These are phyloP conservation scores for Calonectria hongkongensis DNA, from an alignment of 2,329 filamentous ascomycete species.

Conservation along the genomic window DNA sequence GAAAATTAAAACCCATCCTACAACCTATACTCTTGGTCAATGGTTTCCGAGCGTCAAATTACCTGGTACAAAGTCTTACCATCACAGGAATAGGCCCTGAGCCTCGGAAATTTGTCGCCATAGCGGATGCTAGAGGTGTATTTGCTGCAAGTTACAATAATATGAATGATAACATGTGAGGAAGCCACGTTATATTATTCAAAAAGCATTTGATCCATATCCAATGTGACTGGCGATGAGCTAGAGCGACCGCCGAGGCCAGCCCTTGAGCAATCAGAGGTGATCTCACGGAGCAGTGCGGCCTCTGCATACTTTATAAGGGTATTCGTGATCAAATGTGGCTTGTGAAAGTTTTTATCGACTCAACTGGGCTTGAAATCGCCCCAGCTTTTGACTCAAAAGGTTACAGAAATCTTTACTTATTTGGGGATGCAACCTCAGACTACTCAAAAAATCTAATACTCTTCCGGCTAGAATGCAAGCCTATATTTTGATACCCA, in stretches of 20 bases:
- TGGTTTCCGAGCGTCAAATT: too few relatives aligned
- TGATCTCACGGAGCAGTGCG: background rate
- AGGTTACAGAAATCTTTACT: background rate
- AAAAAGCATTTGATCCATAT: background rate
- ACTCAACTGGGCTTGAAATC: background rate
- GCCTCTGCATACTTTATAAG: background rate
- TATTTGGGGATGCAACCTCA: background rate
- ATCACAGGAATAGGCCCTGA: conserved; percentile 16
- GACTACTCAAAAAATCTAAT: too few relatives aligned
- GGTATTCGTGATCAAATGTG: background rate
- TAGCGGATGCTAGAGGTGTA: too few relatives aligned
- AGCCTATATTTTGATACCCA: too few relatives aligned
- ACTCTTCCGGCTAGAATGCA: background rate
- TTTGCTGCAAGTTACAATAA: background rate
- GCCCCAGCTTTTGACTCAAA: background rate
- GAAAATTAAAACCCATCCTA: conserved; percentile 1
- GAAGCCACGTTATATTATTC: too few relatives aligned
- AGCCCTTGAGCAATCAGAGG: too few relatives aligned
- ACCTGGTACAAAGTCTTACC: background rate
- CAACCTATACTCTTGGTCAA: background rate
- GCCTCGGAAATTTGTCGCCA: background rate
- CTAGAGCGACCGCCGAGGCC: too few relatives aligned
- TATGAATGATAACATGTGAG: background rate
- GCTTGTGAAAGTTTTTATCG: conserved; percentile 1
- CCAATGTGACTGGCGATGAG: background rate